Evolutionary conservation across 2,329 filamentous ascomycete genomes (phyloP).

Genomic region (Phymatotrichopsis omnivora): DNA sequence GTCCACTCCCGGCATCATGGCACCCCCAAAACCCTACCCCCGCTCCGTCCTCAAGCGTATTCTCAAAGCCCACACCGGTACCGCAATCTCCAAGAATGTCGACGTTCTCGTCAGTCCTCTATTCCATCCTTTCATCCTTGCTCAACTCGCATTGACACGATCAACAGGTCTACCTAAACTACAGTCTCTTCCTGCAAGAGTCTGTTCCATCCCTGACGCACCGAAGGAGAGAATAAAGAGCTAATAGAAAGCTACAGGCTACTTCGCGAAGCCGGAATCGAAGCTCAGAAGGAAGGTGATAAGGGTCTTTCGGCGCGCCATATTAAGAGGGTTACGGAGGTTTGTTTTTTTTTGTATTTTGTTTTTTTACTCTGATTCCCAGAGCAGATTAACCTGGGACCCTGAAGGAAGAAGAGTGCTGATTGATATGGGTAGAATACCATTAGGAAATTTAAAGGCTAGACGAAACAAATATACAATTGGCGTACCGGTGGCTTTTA

Average conservation of each 20-base stretch:
- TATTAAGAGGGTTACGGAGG: slow-evolving; percentile 23
- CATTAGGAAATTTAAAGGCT: slow-evolving; percentile 23
- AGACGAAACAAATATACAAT: neutral
- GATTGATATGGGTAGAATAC: slow-evolving; percentile 12
- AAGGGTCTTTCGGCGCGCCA: slow-evolving; percentile 22
- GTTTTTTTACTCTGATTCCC: neutral
- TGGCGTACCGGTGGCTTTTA: neutral
- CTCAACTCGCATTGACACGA: neutral
- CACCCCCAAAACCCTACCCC: slow-evolving; percentile 58
- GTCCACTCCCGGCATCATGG: no score
- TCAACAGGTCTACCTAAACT: slow-evolving; percentile 30
- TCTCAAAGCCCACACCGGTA: slow-evolving; percentile 75
- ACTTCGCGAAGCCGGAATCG: slow-evolving; percentile 21
- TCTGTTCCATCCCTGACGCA: slow-evolving; percentile 10
- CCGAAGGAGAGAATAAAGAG: slow-evolving; percentile 1
- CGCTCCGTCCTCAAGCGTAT: slow-evolving; percentile 79
- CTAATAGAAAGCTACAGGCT: slow-evolving; percentile 16
- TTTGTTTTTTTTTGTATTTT: slow-evolving; percentile 1
- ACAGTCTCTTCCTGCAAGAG: slow-evolving; percentile 31
- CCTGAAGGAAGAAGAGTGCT: neutral
- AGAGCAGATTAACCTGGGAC: neutral
- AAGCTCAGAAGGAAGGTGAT: slow-evolving; percentile 19
- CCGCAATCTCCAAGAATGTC: slow-evolving; percentile 70
- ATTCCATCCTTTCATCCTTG: neutral
- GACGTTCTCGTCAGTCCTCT: slow-evolving; percentile 62